Percentiles rank a stretch among this genome's conserved stretches.
These are phyloP conservation scores for Alloteropsis semialata DNA, from an alignment of 176 grass and related monocot genomes.

Conservation along the genomic window DNA sequence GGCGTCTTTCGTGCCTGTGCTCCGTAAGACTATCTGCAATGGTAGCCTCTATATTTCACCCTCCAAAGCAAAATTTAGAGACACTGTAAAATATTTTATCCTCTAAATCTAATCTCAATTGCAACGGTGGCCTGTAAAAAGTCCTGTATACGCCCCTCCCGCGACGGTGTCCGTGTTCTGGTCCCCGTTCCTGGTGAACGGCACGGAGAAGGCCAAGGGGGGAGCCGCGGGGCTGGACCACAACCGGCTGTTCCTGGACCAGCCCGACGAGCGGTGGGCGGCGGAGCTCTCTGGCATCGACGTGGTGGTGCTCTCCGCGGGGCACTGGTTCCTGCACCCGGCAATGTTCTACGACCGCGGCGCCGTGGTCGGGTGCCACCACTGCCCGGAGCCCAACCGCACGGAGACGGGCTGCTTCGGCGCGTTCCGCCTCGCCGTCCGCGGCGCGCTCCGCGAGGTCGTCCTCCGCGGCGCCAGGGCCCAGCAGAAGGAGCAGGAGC, in stretches of 20 bases:
- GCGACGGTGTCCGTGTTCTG: constrained; percentile 85
- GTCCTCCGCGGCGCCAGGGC: constrained; percentile 14
- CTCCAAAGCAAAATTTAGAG: no score
- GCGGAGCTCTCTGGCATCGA: constrained; percentile 49
- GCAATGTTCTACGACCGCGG: constrained; percentile 72
- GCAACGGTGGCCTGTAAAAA: no score
- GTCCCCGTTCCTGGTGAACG: constrained; percentile 84
- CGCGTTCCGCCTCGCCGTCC: constrained; percentile 67
- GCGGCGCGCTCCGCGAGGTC: constrained; percentile 53
- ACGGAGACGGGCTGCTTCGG: constrained; percentile 81
- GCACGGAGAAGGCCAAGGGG: constrained; percentile 56
- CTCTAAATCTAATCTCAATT: no score
- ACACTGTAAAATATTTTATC: no score
- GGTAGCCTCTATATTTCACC: no score
- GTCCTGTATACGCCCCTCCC: no score
- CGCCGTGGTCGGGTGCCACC: constrained; percentile 69
- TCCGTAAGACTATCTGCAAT: no score
- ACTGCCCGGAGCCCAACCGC: constrained; percentile 72
- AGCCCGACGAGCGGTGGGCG: constrained; percentile 64
- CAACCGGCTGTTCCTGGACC: constrained; percentile 64
- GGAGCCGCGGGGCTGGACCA: constrained; percentile 25
- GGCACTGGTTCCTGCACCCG: constrained; percentile 92
- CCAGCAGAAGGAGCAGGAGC: no score
- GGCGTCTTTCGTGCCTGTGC: no score
- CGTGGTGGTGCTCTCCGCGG: constrained; percentile 64